Conservation (phyloP, 306 rosid species). For the Hippophae tibetana region DNA sequence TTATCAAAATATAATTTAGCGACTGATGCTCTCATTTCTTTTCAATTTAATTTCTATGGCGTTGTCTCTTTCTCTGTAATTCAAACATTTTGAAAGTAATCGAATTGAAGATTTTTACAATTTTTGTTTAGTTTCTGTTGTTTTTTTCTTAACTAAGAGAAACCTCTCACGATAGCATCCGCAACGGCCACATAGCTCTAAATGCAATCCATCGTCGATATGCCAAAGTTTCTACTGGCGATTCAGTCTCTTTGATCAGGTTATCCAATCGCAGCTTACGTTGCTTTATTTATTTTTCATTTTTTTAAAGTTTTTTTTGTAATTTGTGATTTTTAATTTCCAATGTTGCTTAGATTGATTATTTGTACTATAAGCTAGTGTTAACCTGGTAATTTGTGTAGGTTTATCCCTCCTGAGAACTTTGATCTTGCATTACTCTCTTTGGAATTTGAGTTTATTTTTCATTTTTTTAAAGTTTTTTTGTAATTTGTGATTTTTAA, state of each 20-base stretch:
- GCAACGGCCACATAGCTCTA: slow-evolving; percentile 56
- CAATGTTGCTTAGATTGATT: too few relatives aligned
- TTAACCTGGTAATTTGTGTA: slow-evolving; percentile 16
- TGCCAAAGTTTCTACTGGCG: slow-evolving; percentile 68
- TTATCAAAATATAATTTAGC: neutral
- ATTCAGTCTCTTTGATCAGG: slow-evolving; percentile 45
- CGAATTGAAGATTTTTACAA: neutral
- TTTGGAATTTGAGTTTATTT: slow-evolving; percentile 81
- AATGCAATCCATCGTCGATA: slow-evolving; percentile 81
- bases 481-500: too few relatives aligned
- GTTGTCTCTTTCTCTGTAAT: neutral
- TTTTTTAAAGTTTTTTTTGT: neutral
- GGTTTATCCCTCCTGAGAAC: slow-evolving; percentile 72
- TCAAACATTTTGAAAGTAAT: neutral
- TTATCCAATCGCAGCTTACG: slow-evolving; percentile 18
- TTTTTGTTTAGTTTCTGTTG: slow-evolving; percentile 4
- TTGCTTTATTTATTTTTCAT: slow-evolving; percentile 4
- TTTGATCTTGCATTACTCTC: slow-evolving; percentile 69
- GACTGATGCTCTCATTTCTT: neutral
- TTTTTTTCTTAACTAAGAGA: slow-evolving; percentile 45
- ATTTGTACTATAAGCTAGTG: too few relatives aligned
- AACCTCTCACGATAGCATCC: slow-evolving; percentile 61
- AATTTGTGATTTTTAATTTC: too few relatives aligned
- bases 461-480: too few relatives aligned
- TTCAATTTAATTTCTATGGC: neutral